phyloP scores from a whole-genome alignment of 2,329 filamentous ascomycete species.

The Xylariaceae sp. region DNA sequence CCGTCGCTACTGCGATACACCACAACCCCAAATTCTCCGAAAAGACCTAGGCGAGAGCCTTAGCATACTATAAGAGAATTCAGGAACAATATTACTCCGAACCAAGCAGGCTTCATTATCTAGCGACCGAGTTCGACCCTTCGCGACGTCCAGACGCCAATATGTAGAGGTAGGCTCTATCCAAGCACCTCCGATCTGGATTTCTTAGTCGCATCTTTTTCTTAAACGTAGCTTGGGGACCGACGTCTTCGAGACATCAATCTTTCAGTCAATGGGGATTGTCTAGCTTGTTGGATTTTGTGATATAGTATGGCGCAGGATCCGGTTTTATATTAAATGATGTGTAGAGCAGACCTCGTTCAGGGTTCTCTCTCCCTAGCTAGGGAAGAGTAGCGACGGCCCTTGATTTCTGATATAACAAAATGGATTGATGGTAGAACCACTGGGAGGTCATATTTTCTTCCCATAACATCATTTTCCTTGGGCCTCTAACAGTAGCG shows the following conservation, averaged over 20 bases:
- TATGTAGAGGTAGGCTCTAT: slow-evolving; percentile 1
- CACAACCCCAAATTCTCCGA: neutral
- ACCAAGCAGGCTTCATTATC: neutral
- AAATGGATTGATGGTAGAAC: neutral
- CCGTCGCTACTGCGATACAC: neutral
- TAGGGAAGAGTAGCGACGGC: neutral
- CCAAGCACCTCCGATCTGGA: neutral
- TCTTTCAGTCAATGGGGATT: neutral
- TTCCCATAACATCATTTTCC: too few species aligned
- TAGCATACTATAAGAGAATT: slow-evolving; percentile 1
- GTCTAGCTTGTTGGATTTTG: neutral
- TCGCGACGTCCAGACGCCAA: neutral
- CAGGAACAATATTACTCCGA: neutral
- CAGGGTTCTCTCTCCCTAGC: neutral
- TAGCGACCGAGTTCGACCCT: neutral
- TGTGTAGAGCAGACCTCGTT: neutral
- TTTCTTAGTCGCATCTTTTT: neutral
- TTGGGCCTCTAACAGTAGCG: too few species aligned
- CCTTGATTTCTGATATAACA: neutral
- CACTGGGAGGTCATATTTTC: too few species aligned
- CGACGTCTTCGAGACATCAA: neutral
- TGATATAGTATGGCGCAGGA: neutral
- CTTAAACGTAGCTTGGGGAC: neutral
- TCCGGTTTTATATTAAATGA: neutral
- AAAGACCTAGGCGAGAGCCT: slow-evolving; percentile 1